phyloP scores from a whole-genome alignment of 1,139 yeast genomes.

The Blastobotrys apis region DNA sequence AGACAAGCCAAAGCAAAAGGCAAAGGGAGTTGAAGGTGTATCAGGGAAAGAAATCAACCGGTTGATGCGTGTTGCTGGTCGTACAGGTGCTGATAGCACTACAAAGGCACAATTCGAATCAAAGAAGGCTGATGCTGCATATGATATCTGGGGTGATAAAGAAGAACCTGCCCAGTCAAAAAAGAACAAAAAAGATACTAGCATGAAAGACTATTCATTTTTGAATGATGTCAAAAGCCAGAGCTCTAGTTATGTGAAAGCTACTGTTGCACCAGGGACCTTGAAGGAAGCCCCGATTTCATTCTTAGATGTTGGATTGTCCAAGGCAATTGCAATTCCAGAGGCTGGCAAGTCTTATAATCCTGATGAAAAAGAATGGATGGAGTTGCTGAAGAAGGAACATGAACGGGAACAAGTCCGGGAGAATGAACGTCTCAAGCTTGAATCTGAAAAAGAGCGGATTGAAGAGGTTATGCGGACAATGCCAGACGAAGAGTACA shows the following conservation, averaged over 20 bases:
- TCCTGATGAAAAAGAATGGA: conserved; percentile 86
- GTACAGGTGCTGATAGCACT: conserved; percentile 49
- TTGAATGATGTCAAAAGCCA: conserved; percentile 19
- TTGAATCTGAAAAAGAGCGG: conserved; percentile 57
- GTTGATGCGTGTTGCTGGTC: conserved; percentile 76
- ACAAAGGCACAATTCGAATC: conserved; percentile 50
- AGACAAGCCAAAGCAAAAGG: conserved; percentile 37
- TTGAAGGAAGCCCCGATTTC: conserved; percentile 50
- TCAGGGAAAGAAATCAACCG: conserved; percentile 61
- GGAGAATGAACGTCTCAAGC: conserved; percentile 57
- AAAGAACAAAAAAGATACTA: conserved; percentile 16
- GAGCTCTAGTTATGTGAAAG: conserved; percentile 18
- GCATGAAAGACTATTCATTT: conserved; percentile 17
- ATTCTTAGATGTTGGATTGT: conserved; percentile 33
- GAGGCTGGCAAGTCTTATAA: conserved; percentile 91
- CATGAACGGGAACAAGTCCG: conserved; percentile 59
- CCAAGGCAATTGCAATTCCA: conserved; percentile 49
- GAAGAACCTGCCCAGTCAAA: conserved; percentile 19
- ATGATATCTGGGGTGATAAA: conserved; percentile 61
- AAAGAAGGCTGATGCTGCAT: conserved; percentile 32
- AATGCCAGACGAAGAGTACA: conserved; percentile 37
- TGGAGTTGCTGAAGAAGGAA: conserved; percentile 61
- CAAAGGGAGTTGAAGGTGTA: conserved; percentile 57
- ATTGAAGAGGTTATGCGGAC: conserved; percentile 62
- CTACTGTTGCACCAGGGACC: conserved; percentile 39